These are phyloP conservation scores for Fraxinus quadrangulata DNA, from an alignment of 257 asterid genomes.

Conservation along the genomic window DNA sequence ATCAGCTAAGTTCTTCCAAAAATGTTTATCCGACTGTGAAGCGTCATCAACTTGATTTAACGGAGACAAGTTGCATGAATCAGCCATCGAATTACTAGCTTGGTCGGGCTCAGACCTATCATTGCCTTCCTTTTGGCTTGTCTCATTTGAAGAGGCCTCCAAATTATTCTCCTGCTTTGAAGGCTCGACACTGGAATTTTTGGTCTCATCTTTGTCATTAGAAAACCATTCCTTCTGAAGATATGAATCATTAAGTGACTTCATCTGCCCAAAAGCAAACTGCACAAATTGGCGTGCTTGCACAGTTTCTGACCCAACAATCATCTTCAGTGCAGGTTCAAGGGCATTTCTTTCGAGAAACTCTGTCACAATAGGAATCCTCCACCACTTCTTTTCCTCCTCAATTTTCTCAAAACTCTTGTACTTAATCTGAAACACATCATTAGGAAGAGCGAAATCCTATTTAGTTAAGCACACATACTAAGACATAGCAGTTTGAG, in stretches of 20 bases:
- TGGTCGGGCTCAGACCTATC: conserved; percentile 15
- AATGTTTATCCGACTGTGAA: conserved; percentile 61
- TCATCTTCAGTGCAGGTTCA: conserved; percentile 75
- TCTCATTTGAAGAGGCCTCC: conserved; percentile 35
- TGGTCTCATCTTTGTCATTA: conserved; percentile 26
- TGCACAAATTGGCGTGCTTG: conserved; percentile 92
- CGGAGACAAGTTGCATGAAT: conserved; percentile 16
- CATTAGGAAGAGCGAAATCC: conserved; percentile 13
- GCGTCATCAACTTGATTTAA: conserved; percentile 35
- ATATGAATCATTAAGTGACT: conserved; percentile 68
- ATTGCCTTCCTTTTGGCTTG: conserved; percentile 29
- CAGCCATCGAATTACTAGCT: conserved; percentile 20
- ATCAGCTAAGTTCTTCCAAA: conserved; percentile 77
- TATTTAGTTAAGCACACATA: conserved; percentile 8
- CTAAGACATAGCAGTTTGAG: background rate
- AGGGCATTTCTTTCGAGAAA: conserved; percentile 76
- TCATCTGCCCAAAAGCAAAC: conserved; percentile 86
- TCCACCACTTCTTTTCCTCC: conserved; percentile 94
- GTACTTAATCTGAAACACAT: conserved; percentile 68
- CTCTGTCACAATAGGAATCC: conserved; percentile 78
- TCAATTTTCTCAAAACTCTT: conserved; percentile 84
- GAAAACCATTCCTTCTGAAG: conserved; percentile 57
- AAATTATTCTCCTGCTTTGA: conserved; percentile 26
- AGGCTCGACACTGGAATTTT: conserved; percentile 26
- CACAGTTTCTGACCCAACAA: conserved; percentile 85